Percentiles rank a stretch among this genome's conserved stretches.
phyloP scores from a whole-genome alignment of 2,329 filamentous ascomycete species.

The Raffaelea arxii region DNA sequence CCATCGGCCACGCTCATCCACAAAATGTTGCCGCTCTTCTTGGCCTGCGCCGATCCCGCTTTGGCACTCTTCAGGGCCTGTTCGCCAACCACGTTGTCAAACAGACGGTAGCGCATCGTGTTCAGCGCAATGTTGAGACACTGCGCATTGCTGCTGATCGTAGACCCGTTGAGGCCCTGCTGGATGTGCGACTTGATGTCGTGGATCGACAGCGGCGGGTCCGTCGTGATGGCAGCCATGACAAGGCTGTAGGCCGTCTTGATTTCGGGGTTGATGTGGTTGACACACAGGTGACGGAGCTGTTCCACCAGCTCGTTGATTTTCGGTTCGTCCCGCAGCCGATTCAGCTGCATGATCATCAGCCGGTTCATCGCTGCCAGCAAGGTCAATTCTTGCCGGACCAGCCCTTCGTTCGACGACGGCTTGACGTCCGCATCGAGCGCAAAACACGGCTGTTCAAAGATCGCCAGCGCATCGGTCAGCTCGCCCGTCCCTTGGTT shows the following conservation, averaged over 20 bases:
- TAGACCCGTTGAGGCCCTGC: constrained; percentile 59
- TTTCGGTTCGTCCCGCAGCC: constrained; percentile 45
- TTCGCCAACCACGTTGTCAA: constrained; percentile 70
- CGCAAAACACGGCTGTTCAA: constrained; percentile 50
- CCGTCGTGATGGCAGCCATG: constrained; percentile 54
- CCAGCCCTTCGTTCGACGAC: constrained; percentile 24
- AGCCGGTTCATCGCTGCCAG: constrained; percentile 59
- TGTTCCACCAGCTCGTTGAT: constrained; percentile 53
- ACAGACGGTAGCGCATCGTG: constrained; percentile 77
- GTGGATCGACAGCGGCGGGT: constrained; percentile 57
- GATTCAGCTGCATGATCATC: constrained; percentile 59
- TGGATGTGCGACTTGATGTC: constrained; percentile 72
- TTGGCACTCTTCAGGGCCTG: constrained; percentile 69
- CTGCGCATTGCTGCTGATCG: constrained; percentile 62
- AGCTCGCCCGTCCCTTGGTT: constrained; percentile 69
- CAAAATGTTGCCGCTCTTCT: constrained; percentile 58
- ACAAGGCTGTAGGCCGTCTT: constrained; percentile 69
- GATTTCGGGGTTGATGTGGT: constrained; percentile 65
- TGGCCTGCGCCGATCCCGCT: constrained; percentile 58
- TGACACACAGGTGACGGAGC: constrained; percentile 56
- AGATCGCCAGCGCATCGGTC: constrained; percentile 56
- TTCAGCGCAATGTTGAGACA: constrained; percentile 75
- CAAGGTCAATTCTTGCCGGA: constrained; percentile 52
- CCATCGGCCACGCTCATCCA: constrained; percentile 77
- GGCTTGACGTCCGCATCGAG: constrained; percentile 28